Base-by-base conservation (phyloP, 345 rosid genomes). In the Arabidopsis suecica region DNA sequence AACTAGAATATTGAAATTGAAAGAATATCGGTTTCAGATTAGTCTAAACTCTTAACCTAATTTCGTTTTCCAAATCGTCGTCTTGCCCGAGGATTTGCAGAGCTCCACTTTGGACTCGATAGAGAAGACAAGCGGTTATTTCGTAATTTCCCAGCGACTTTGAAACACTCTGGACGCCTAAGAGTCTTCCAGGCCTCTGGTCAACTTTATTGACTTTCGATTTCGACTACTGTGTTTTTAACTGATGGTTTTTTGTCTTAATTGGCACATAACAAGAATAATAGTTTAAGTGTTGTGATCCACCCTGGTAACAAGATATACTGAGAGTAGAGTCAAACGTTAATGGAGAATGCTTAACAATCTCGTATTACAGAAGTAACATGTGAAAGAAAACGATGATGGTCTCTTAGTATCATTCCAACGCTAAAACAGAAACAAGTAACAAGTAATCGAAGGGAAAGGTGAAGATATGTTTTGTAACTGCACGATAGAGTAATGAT, bases 341-440 rank as follows among this genome's bases (percentile, higher is more conserved):
- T 49, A 30, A 9, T 13, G 14, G 22, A 20, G 7, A 33, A 18
- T 4, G 60, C 38, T 59, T 40, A 67, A 58, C 68, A 22, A 32
- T 32, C 32, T 68, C 23, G 41, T 68, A 41, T 75, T 51, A 68
- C 54, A 68, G 1, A 38, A 20, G 68, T 3, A 59, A 13, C 59
- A 47, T 9, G 7, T 59, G 9, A 9, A 12, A 50, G 30, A 14
- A 49, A 18, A 75, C 23, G 38, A 22, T 5, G 23, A 63, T 32
- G 5, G 74, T 68, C 11, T 75, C 61, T 75, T 75, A 50, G 73
- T 75, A 75, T 60, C 79, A 68, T 75, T 40, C 30, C 68, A 66
- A 57, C 8, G 23, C 51, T 50, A 36, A 45, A 25, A 68, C 9
- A 32, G 14, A 16, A 56, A 7, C 9, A 37, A 57, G 57, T 56